These are phyloP conservation scores for Lachancea fermentati DNA, from an alignment of 805 yeast genomes.

Conservation along the genomic window DNA sequence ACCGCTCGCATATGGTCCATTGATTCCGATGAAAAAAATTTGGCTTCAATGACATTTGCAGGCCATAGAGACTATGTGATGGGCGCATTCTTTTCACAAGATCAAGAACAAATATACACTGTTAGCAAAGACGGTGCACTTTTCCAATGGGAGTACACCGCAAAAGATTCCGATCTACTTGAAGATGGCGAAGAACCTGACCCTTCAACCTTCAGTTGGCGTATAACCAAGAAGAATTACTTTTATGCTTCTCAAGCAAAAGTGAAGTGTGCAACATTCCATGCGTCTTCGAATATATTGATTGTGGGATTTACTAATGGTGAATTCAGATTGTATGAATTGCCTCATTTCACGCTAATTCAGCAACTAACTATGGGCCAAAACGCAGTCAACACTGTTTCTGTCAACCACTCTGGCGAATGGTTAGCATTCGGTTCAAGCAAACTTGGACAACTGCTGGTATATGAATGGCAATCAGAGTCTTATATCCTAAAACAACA, in stretches of 20 bases:
- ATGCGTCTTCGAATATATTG: slow-evolving; percentile 60
- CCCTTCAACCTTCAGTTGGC: slow-evolving; percentile 58
- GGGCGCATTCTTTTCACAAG: slow-evolving; percentile 78
- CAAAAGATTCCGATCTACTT: slow-evolving; percentile 43
- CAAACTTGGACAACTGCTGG: slow-evolving; percentile 85
- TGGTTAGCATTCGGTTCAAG: slow-evolving; percentile 96
- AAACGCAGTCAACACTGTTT: slow-evolving; percentile 76
- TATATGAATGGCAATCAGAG: slow-evolving; percentile 98
- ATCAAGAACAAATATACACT: slow-evolving; percentile 87
- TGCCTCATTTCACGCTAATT: slow-evolving; percentile 70
- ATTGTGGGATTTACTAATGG: slow-evolving; percentile 88
- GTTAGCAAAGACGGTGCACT: slow-evolving; percentile 93
- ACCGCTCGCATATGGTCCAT: slow-evolving; percentile 82
- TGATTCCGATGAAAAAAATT: slow-evolving; percentile 53
- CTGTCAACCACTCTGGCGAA: slow-evolving; percentile 80
- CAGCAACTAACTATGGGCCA: slow-evolving; percentile 93
- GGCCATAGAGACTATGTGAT: slow-evolving; percentile 91
- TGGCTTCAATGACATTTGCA: slow-evolving; percentile 77
- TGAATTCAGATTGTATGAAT: slow-evolving; percentile 83
- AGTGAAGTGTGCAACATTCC: slow-evolving; percentile 80
- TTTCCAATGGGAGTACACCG: slow-evolving; percentile 83
- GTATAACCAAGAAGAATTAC: slow-evolving; percentile 73
- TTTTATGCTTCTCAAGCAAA: slow-evolving; percentile 57
- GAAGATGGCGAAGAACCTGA: slow-evolving; percentile 40
- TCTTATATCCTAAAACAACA: slow-evolving; percentile 93